Conservation (phyloP, 306 rosid genomes). For the Vicia faba region DNA sequence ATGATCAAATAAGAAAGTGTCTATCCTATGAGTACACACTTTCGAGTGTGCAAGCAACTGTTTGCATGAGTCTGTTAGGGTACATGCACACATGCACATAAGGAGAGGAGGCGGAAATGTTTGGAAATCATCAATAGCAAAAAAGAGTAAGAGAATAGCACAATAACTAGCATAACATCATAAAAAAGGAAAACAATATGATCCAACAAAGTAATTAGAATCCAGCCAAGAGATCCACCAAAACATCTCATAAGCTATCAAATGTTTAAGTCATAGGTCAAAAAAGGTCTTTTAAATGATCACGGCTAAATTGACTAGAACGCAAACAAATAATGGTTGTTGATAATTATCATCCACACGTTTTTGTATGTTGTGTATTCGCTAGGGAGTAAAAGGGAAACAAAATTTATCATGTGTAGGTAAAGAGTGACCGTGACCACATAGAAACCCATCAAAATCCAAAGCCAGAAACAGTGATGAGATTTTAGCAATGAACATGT, state of each 20-base stretch:
- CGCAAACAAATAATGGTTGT: neutral
- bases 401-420: neutral
- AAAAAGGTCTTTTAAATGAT: constrained; percentile 6
- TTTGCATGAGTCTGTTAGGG: constrained; percentile 2
- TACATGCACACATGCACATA: neutral
- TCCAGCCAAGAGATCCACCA: neutral
- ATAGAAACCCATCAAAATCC: constrained; percentile 15
- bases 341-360: constrained; percentile 18
- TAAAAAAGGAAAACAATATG: neutral
- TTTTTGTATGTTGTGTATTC: neutral
- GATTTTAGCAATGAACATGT: neutral
- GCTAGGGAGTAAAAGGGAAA: neutral
- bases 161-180: constrained; percentile 6
- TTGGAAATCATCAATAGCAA: neutral
- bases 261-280: neutral
- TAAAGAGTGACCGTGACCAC: neutral
- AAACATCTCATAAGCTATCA: constrained; percentile 1
- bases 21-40: neutral
- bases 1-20: constrained; percentile 17
- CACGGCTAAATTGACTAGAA: constrained; percentile 1
- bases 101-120: neutral
- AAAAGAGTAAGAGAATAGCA: constrained; percentile 2
- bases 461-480: constrained; percentile 10
- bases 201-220: neutral
- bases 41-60: neutral